Percentiles rank a stretch among this genome's conserved stretches.
Evolutionary conservation across 2,329 filamentous ascomycete genomes (phyloP).

Genomic region (Trichoderma simmonsii): DNA sequence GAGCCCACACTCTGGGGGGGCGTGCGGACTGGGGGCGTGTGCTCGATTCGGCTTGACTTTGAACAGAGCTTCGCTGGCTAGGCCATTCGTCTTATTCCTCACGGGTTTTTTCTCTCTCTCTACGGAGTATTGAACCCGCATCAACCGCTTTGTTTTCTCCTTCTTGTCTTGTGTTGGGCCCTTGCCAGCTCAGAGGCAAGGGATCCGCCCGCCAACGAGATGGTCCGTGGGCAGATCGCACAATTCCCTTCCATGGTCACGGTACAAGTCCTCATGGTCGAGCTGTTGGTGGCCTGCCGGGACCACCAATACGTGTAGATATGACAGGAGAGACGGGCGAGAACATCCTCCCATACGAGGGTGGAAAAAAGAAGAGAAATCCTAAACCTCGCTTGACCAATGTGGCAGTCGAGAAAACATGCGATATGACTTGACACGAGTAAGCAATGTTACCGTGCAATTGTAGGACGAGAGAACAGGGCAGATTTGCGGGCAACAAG

Average conservation of each 20-base stretch:
- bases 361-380: neutral
- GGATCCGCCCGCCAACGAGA: slow-evolving; percentile 11
- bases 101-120: neutral
- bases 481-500: neutral
- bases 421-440: neutral
- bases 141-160: slow-evolving; percentile 2
- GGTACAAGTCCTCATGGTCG: neutral
- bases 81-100: slow-evolving; percentile 8
- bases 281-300: neutral
- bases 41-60: neutral
- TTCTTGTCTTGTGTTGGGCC: slow-evolving; percentile 16
- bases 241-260: slow-evolving; percentile 5
- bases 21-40: slow-evolving; percentile 6
- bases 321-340: no score
- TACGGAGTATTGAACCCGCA: neutral
- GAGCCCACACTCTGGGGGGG: neutral
- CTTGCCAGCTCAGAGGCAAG: slow-evolving; percentile 18
- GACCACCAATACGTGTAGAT: neutral
- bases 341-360: neutral
- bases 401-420: slow-evolving; percentile 1
- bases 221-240: slow-evolving; percentile 16
- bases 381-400: neutral
- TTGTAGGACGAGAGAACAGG: neutral
- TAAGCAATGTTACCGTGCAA: neutral
- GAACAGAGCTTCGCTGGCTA: neutral